Base-by-base conservation (phyloP, 2,329 filamentous ascomycete species). In the Monosporascus cannonballus region DNA sequence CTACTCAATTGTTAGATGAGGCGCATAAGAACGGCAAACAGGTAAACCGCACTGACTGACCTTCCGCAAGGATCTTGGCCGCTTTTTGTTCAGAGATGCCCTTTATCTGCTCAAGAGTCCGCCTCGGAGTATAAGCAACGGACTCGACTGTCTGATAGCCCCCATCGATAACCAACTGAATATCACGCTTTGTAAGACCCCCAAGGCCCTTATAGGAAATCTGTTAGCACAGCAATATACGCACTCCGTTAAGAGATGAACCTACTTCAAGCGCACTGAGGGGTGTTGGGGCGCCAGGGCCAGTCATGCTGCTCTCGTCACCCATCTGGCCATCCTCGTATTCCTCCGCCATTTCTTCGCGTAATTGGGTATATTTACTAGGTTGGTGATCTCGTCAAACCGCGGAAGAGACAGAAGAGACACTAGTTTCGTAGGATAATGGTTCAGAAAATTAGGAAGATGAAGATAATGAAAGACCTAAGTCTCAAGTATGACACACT, bases 51-150 rank as follows among this genome's bases (percentile, higher is more conserved):
- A 14, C 47, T n/a, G n/a, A 56, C 73, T 59, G 70, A 93, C 92
- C 92, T 78, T 97, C 94, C 15, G 83, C 84, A 27, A 99, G 77
- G 41, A 99, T 85, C 67, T 97, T 97, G 36, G 83, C 85, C 2
- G 95, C 94, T 69, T 99, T 99, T 66, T 95, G 89, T 72, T 97
- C 93, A 1, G 94, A 99, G 36, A 99, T 96, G 53, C 94, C 94
- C 71, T 97, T 99, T 72, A 99, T 93, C 69, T 95, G 90, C 70
- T 99, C 93, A 18, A 99, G 75, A 52, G 87, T 76, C 65, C 93
- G 84, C 50, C 81, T 88, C 68, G 94, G 83, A 3, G 84, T 97
- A 68, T 99, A 99, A 48, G 94, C 94, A 55, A 99, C 88, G 2
- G 92, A 87, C 71, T 99, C 94, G 38, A 99, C 91, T 0, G 94